Conservation (phyloP, 768 basidiomycete genomes). For the Albatrellus ellisii region DNA sequence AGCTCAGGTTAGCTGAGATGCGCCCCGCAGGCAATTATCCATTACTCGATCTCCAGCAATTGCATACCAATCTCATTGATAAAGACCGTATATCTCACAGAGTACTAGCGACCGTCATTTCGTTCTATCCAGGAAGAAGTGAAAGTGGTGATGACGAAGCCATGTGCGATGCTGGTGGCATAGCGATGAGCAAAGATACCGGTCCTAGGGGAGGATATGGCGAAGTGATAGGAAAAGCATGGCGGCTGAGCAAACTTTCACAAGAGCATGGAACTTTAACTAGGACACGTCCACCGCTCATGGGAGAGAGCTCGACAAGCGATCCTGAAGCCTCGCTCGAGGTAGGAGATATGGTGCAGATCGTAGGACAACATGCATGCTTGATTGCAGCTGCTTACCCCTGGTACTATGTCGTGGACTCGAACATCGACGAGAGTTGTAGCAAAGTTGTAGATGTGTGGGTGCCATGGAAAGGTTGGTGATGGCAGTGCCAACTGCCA, state of each 20-base stretch:
- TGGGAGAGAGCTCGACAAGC: constrained; percentile 7
- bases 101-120: constrained; percentile 62
- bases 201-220: constrained; percentile 65
- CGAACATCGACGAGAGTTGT: constrained; percentile 25
- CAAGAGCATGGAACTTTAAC: constrained; percentile 73
- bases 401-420: constrained; percentile 79
- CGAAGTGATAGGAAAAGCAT: constrained; percentile 50
- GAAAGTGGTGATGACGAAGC: constrained; percentile 54
- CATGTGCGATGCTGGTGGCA: constrained; percentile 70
- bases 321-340: constrained; percentile 22
- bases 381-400: constrained; percentile 66
- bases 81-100: constrained; percentile 44
- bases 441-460: constrained; percentile 61
- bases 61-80: constrained; percentile 56
- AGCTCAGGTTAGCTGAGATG: not conserved
- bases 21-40: constrained; percentile 67
- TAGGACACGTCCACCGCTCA: too few species aligned
- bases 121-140: constrained; percentile 65
- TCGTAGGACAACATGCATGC: constrained; percentile 82
- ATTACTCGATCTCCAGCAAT: constrained; percentile 74
- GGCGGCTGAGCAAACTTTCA: constrained; percentile 52
- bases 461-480: constrained; percentile 93
- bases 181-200: constrained; percentile 81
- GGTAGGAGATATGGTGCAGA: constrained; percentile 52
- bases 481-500: not conserved